Conservation (phyloP, 192 early-diverging fungal species). For the Podila epicladia region DNA sequence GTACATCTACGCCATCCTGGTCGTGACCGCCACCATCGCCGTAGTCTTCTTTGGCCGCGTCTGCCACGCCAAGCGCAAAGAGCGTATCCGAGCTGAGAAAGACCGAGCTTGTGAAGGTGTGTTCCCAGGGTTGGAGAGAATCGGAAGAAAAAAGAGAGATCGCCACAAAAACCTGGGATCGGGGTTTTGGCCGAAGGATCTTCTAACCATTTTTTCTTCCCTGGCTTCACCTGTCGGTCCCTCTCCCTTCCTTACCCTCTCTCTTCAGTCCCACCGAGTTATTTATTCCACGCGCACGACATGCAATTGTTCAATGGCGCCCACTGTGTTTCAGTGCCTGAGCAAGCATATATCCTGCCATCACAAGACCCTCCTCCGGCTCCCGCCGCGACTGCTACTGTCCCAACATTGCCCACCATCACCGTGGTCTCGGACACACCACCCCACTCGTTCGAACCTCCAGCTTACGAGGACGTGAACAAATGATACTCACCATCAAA, state of each 20-base stretch:
- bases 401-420: too few relatives aligned
- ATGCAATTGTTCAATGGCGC: neutral
- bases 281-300: constrained; percentile 3
- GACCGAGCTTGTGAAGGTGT: constrained; percentile 31
- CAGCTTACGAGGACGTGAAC: too few relatives aligned
- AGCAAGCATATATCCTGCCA: neutral
- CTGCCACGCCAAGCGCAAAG: constrained; percentile 9
- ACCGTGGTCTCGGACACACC: too few relatives aligned
- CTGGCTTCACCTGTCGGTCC: neutral
- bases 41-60: constrained; percentile 11
- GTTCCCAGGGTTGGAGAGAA: too few relatives aligned
- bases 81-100: neutral
- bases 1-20: constrained; percentile 24
- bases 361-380: neutral
- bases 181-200: neutral
- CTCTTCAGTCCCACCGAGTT: constrained; percentile 10
- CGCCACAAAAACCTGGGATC: neutral
- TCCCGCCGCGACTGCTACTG: too few relatives aligned
- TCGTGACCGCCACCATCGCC: constrained; percentile 2
- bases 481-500: too few relatives aligned
- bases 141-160: neutral
- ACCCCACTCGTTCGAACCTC: too few relatives aligned
- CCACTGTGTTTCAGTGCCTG: too few relatives aligned
- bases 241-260: too few relatives aligned
- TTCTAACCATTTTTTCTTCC: neutral